These are phyloP conservation scores for Brettanomyces bruxellensis DNA, from an alignment of 805 yeast genomes.

Conservation along the genomic window DNA sequence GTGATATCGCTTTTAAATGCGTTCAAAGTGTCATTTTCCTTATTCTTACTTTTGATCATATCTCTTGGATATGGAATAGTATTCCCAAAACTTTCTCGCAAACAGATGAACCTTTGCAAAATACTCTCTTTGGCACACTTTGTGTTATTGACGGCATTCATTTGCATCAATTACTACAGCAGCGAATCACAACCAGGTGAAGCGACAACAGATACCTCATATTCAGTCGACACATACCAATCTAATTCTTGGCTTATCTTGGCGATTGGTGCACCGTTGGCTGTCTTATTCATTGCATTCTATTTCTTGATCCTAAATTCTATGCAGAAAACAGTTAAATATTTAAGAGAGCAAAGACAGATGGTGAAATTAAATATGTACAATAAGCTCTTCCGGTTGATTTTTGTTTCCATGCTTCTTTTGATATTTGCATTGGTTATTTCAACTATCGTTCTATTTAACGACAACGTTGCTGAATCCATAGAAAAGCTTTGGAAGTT, in stretches of 20 bases:
- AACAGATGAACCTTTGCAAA: constrained; percentile 63
- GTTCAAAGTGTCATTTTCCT: constrained; percentile 75
- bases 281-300: constrained; percentile 59
- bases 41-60: constrained; percentile 77
- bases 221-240: constrained; percentile 41
- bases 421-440: constrained; percentile 64
- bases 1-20: constrained; percentile 75
- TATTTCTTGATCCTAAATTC: constrained; percentile 70
- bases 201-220: constrained; percentile 24
- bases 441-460: constrained; percentile 60
- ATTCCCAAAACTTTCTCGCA: constrained; percentile 69
- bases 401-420: constrained; percentile 62
- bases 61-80: constrained; percentile 94
- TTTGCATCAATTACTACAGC: constrained; percentile 34
- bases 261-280: constrained; percentile 61
- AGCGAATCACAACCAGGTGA: constrained; percentile 25
- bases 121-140: constrained; percentile 50
- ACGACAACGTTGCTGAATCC: constrained; percentile 66
- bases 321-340: constrained; percentile 63
- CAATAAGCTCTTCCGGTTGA: constrained; percentile 63
- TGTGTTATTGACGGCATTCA: constrained; percentile 42
- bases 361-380: constrained; percentile 85
- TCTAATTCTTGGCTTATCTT: constrained; percentile 38
- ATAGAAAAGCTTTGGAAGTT: constrained; percentile 89
- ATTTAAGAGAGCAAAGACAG: constrained; percentile 79